These are phyloP conservation scores for Microstegium vimineum DNA, from an alignment of 176 grass and related monocot species.

Conservation along the genomic window DNA sequence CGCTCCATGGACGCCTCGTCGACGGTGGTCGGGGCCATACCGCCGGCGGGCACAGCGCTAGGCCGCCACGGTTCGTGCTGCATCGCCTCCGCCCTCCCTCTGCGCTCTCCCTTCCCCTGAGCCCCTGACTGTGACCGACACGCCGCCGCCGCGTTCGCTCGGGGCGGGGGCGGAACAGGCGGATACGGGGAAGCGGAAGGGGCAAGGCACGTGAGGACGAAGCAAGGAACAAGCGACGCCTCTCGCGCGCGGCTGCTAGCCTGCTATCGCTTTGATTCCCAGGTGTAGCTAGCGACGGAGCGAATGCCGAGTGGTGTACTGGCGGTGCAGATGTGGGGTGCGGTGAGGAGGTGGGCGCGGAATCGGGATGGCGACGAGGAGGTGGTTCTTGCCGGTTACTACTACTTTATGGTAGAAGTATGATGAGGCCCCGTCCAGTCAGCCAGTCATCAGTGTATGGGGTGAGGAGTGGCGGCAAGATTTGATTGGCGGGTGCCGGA, in stretches of 20 bases:
- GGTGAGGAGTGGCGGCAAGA: conserved; percentile 18
- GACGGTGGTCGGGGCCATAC: conserved; percentile 46
- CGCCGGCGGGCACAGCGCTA: conserved; percentile 14
- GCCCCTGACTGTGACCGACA: neutral
- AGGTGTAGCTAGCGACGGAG: too few relatives aligned
- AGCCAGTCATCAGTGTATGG: conserved; percentile 5
- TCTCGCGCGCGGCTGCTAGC: neutral
- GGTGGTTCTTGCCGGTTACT: conserved; percentile 26
- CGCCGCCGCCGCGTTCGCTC: neutral
- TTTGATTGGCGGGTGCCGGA: conserved; percentile 10
- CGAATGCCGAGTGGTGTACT: neutral
- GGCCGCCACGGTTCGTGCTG: conserved; percentile 43
- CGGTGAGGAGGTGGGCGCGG: neutral
- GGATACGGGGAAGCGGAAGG: neutral
- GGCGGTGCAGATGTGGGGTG: conserved; percentile 13
- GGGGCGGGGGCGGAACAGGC: neutral
- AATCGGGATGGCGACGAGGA: conserved; percentile 29
- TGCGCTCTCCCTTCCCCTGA: neutral
- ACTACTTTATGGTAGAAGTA: neutral
- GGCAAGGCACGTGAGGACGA: conserved; percentile 5
- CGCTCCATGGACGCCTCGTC: conserved; percentile 97
- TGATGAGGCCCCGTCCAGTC: neutral
- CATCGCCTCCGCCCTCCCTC: neutral
- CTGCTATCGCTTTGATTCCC: neutral
- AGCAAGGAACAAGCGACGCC: conserved; percentile 45